Conservation (phyloP, 805 yeast species). For the Candida tammaniensis region DNA sequence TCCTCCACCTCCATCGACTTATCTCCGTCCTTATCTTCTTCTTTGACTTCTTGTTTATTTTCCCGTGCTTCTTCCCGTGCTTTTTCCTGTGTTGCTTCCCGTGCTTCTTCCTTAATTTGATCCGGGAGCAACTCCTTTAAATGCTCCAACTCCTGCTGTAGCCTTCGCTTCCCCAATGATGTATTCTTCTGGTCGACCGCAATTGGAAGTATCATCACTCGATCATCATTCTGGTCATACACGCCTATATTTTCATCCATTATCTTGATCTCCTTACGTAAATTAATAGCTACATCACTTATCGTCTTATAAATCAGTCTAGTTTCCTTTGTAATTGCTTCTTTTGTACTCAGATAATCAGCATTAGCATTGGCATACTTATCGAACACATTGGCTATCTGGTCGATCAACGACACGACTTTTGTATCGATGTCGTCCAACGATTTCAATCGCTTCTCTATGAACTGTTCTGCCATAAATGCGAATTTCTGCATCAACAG, state of each 20-base stretch:
- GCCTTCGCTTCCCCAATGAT: constrained; percentile 57
- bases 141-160: constrained; percentile 43
- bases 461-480: too few species aligned
- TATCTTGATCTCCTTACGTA: constrained; percentile 64
- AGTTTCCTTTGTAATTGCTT: constrained; percentile 43
- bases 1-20: neutral
- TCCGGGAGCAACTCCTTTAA: constrained; percentile 14
- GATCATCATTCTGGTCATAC: constrained; percentile 41
- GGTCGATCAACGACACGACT: constrained; percentile 50
- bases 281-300: constrained; percentile 54
- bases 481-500: too few species aligned
- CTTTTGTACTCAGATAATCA: constrained; percentile 23
- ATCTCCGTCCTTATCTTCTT: constrained; percentile 2
- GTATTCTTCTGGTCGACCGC: constrained; percentile 70
- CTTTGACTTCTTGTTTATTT: neutral
- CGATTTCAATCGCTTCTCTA: constrained; percentile 51
- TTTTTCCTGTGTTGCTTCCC: constrained; percentile 10
- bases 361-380: constrained; percentile 31
- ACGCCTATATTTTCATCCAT: constrained; percentile 60
- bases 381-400: constrained; percentile 46
- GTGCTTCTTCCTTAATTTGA: constrained; percentile 11
- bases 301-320: constrained; percentile 50
- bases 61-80: neutral
- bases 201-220: constrained; percentile 60
- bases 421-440: constrained; percentile 51